phyloP scores from a whole-genome alignment of 495 filamentous ascomycete genomes.

The Talaromyces proteolyticus region DNA sequence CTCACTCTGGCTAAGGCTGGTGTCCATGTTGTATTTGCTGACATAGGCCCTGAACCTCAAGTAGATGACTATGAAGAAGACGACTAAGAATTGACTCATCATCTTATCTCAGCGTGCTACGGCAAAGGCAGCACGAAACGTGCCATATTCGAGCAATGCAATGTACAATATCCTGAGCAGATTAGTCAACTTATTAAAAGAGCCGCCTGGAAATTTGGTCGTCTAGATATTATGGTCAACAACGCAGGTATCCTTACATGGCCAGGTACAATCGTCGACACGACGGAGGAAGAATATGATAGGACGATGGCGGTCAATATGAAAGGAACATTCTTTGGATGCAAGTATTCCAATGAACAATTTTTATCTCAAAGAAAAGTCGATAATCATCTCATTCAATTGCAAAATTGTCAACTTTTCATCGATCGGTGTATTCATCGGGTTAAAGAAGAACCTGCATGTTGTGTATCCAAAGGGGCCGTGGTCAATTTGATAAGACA shows the following conservation, averaged over 20 bases:
- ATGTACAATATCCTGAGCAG: constrained; percentile 15
- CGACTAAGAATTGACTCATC: neutral
- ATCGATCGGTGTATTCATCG: constrained; percentile 25
- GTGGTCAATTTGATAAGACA: constrained; percentile 29
- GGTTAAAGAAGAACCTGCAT: constrained; percentile 33
- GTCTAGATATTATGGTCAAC: constrained; percentile 30
- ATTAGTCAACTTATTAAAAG: constrained; percentile 12
- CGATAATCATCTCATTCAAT: constrained; percentile 29
- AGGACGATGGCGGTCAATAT: constrained; percentile 36
- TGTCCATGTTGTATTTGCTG: constrained; percentile 20
- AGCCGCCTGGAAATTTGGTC: constrained; percentile 12
- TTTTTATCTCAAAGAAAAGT: constrained; percentile 39
- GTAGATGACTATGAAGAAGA: neutral
- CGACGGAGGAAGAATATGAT: constrained; percentile 33
- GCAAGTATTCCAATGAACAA: constrained; percentile 40
- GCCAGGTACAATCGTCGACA: neutral
- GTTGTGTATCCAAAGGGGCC: constrained; percentile 46
- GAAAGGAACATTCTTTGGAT: constrained; percentile 44
- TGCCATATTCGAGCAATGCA: constrained; percentile 9
- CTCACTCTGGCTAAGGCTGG: constrained; percentile 38
- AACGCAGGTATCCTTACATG: neutral
- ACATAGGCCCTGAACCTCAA: constrained; percentile 10
- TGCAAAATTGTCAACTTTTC: constrained; percentile 52
- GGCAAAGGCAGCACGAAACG: neutral
- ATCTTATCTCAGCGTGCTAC: constrained; percentile 8